A percentile compares a stretch with the other conserved stretches of the same genome.
Conservation (phyloP, 176 grass and related monocot genomes). For the Olyra latifolia region DNA sequence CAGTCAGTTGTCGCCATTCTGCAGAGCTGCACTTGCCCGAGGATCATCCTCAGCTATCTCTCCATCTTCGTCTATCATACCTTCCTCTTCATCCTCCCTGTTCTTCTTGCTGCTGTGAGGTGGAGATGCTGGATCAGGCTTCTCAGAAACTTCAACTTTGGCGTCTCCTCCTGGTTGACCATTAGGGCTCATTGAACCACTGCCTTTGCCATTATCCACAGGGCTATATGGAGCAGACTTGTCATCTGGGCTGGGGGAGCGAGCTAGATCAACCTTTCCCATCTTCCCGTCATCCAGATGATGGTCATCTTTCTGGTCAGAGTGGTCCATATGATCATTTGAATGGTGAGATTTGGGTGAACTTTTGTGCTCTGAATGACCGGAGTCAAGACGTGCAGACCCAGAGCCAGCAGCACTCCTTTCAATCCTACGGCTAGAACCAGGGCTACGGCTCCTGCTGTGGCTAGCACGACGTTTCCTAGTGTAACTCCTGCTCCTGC, state of each 20-base stretch:
- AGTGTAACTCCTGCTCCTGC: slow-evolving; percentile 52
- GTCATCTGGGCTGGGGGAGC: slow-evolving; percentile 40
- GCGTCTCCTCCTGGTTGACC: slow-evolving; percentile 22
- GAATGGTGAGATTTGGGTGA: slow-evolving; percentile 24
- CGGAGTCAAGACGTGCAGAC: slow-evolving; percentile 16
- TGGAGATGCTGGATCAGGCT: slow-evolving; percentile 3
- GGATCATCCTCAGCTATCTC: slow-evolving; percentile 38
- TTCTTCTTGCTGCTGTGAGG: slow-evolving; percentile 26
- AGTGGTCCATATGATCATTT: slow-evolving; percentile 25
- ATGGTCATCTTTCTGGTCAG: slow-evolving; percentile 29
- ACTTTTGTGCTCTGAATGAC: slow-evolving; percentile 30
- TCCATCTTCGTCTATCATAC: slow-evolving; percentile 67
- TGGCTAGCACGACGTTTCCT: slow-evolving; percentile 46
- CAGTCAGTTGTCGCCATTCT: slow-evolving; percentile 28
- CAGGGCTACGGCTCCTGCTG: slow-evolving; percentile 58
- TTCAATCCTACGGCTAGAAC: slow-evolving; percentile 40
- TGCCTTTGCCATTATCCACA: slow-evolving; percentile 50
- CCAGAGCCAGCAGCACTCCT: slow-evolving; percentile 30
- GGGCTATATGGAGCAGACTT: slow-evolving; percentile 46
- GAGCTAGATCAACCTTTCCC: slow-evolving; percentile 44
- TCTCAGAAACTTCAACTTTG: slow-evolving; percentile 16
- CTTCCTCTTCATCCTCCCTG: slow-evolving; percentile 71
- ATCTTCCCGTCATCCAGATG: slow-evolving; percentile 38
- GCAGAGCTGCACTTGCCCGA: slow-evolving; percentile 19
- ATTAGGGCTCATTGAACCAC: slow-evolving; percentile 42